Conservation (phyloP, 495 filamentous ascomycete genomes). For the Hyaloscypha bicolor region DNA sequence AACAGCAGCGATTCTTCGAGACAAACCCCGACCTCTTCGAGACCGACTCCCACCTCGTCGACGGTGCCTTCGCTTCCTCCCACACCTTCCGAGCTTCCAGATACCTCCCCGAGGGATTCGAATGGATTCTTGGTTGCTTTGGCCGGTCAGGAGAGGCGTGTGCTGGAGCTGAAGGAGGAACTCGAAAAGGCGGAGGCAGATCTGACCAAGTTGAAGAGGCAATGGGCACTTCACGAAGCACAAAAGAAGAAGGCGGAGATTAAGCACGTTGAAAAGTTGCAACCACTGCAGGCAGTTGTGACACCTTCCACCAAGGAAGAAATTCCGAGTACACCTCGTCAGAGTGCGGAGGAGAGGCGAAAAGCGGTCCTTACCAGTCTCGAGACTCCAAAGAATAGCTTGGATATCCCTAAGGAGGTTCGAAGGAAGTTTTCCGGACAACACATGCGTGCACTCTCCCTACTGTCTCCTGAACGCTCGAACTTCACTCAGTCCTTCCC, state of each 20-base stretch:
- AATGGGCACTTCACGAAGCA: conserved; percentile 77
- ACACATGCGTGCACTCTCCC: conserved; percentile 78
- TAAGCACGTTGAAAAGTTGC: conserved; percentile 55
- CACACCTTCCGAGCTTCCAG: conserved; percentile 45
- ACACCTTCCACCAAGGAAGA: conserved; percentile 24
- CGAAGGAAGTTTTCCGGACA: conserved; percentile 52
- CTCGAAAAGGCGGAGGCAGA: conserved; percentile 78
- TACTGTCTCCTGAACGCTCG: conserved; percentile 70
- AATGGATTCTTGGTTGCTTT: conserved; percentile 84
- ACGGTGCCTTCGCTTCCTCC: conserved; percentile 45
- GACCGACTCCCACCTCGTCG: conserved; percentile 40
- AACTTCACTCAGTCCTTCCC: conserved; percentile 43
- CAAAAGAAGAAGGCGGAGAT: conserved; percentile 71
- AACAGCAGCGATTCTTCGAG: conserved; percentile 30
- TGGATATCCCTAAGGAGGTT: conserved; percentile 51
- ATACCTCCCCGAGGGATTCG: conserved; percentile 61
- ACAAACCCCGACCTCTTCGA: conserved; percentile 40
- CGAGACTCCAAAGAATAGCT: conserved; percentile 41
- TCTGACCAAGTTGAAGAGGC: conserved; percentile 74
- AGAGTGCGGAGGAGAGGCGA: conserved; percentile 56
- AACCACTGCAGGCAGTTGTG: conserved; percentile 42
- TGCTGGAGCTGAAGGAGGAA: conserved; percentile 90
- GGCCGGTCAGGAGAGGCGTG: conserved; percentile 89
- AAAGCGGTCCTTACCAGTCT: conserved; percentile 53
- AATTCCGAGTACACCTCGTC: conserved; percentile 14